Evolutionary conservation across 1,139 yeast genomes (phyloP).

Genomic region (Magnusiomyces ingens): DNA sequence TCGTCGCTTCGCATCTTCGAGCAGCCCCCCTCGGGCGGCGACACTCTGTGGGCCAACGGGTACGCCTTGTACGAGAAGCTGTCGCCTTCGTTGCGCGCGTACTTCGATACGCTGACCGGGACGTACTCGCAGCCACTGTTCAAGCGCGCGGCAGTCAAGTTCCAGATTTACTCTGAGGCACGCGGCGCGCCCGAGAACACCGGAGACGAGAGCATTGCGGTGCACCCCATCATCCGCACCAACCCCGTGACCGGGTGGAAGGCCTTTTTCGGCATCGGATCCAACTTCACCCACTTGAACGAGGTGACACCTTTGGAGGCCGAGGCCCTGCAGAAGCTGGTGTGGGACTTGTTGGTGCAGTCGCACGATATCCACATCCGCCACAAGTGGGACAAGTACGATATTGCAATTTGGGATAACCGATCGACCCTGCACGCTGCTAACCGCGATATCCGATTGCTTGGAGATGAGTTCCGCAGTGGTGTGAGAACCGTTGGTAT

Average conservation of each 20-base stretch:
- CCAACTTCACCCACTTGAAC: slow-evolving; percentile 37
- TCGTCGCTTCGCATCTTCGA: slow-evolving; percentile 40
- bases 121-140: slow-evolving; percentile 29
- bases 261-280: slow-evolving; percentile 28
- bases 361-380: slow-evolving; percentile 37
- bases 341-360: slow-evolving; percentile 39
- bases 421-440: slow-evolving; percentile 24
- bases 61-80: slow-evolving; percentile 42
- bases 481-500: slow-evolving; percentile 55
- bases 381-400: slow-evolving; percentile 39
- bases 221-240: slow-evolving; percentile 41
- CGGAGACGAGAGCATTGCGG: slow-evolving; percentile 34
- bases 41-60: slow-evolving; percentile 43
- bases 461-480: slow-evolving; percentile 34
- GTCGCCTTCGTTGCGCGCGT: slow-evolving; percentile 38
- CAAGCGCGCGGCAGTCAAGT: slow-evolving; percentile 35
- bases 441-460: slow-evolving; percentile 9
- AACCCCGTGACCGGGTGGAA: slow-evolving; percentile 42
- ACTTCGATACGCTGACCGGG: slow-evolving; percentile 35
- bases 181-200: slow-evolving; percentile 33
- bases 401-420: slow-evolving; percentile 40
- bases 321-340: slow-evolving; percentile 35
- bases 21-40: slow-evolving; percentile 42
- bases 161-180: slow-evolving; percentile 38
- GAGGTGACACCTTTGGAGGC: slow-evolving; percentile 37